These are phyloP conservation scores for Pyrenophora graminea DNA, from an alignment of 2,329 filamentous ascomycete species.

Conservation along the genomic window DNA sequence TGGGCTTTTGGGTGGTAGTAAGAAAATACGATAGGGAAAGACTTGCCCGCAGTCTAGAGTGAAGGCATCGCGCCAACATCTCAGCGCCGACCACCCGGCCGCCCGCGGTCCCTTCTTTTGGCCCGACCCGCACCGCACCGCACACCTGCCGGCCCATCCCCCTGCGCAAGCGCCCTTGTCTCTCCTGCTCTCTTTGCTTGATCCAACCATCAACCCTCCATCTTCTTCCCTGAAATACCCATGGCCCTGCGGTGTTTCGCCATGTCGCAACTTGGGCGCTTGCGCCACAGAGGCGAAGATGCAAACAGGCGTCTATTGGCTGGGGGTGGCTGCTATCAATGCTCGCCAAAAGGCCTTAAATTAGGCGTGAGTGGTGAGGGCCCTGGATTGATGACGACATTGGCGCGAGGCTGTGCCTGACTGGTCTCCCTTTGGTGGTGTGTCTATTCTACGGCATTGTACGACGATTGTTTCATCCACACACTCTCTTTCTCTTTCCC, in stretches of 20 bases:
- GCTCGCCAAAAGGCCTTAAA: constrained; percentile 17
- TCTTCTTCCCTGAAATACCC: not conserved
- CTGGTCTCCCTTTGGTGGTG: not conserved
- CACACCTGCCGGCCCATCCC: not conserved
- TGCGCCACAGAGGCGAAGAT: constrained; percentile 29
- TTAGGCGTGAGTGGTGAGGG: constrained; percentile 9
- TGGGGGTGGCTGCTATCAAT: constrained; percentile 9
- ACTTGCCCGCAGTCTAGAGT: too few species aligned
- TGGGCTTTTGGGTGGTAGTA: too few species aligned
- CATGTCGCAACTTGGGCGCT: constrained; percentile 37
- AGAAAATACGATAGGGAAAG: too few species aligned
- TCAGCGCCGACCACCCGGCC: too few species aligned
- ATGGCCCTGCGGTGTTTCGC: not conserved
- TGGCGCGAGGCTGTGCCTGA: constrained; percentile 9
- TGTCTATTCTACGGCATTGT: not conserved
- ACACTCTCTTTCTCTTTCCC: not conserved
- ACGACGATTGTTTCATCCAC: too few species aligned
- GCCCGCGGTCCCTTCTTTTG: too few species aligned
- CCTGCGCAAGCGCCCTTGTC: constrained; percentile 5
- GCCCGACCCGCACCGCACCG: too few species aligned
- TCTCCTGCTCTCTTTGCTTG: not conserved
- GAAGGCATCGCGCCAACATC: too few species aligned
- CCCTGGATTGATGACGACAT: constrained; percentile 21
- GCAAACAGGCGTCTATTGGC: constrained; percentile 25
- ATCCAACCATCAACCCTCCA: not conserved